Base-by-base conservation (phyloP, 1,284 basidiomycete species). In the Sporisorium exsertum region DNA sequence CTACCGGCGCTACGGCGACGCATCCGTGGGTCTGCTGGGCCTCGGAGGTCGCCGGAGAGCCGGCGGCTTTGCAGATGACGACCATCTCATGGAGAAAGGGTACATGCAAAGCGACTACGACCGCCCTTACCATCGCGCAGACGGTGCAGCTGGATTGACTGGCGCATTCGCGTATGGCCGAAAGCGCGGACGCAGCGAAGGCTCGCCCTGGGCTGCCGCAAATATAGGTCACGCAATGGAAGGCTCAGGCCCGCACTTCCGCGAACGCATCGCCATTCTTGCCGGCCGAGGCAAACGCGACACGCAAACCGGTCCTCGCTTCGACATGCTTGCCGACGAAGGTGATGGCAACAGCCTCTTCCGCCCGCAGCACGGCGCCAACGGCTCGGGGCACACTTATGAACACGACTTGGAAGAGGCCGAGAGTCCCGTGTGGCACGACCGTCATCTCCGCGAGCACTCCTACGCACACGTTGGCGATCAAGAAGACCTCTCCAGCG, bases 281-380 rank as follows among this genome's bases (percentile, higher is more conserved):
- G 77, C 79, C 4, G 80, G 80, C 12, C 46, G 76, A 40, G 71
- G 77, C 22, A 65, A 67, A n/a, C 55, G 64, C 5, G 76, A 67
- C 4, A 43, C 64, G 2, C 35, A 61, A 3, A 13, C 58, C 0
- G 69, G 62, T 13, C 73, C 74, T 2, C 65, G 81, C 22, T 78
- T 85, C 58, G 83, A 84, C 56, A 84, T 85, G 76, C 76, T 85
- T 13, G 83, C 81, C 2, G 79, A 81, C 35, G 80, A 79, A 54
- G 73, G 72, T n/a, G 78, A 78, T 33, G 72, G 65, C 15, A 59
- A 59, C 51, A 70, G 64, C 46, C 26, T 74, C 33, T 65, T 55
- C 42, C 62, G 62, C 15, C 58, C 58, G 7, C 50, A 29, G 7
- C 50, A 29, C 3, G 40, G 43, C 8, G 49, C 51, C 18, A 59